Percentiles rank a stretch among this genome's conserved stretches.
phyloP scores from a whole-genome alignment of 306 rosid genomes.

The Prunus kanzakura region DNA sequence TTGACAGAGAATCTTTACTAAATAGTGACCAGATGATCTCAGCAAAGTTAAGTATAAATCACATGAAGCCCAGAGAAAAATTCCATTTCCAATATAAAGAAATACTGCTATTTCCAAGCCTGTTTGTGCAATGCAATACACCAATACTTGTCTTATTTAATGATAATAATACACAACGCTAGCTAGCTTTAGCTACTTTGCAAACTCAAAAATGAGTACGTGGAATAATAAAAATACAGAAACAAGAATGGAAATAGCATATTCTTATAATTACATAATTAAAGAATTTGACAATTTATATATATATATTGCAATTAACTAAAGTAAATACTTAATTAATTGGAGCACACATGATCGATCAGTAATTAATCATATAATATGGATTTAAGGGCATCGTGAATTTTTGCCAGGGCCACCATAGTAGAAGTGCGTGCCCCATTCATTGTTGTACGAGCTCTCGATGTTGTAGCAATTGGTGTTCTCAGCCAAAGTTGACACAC shows the following conservation, averaged over 20 bases:
- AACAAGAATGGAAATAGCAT: slow-evolving; percentile 13
- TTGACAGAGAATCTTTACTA: too few species aligned
- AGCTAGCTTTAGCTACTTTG: slow-evolving; percentile 7
- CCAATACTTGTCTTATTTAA: background rate
- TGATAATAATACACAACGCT: background rate
- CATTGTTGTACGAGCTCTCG: slow-evolving; percentile 53
- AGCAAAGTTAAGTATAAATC: too few species aligned
- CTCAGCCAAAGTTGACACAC: slow-evolving; percentile 67
- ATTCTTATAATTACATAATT: slow-evolving; percentile 4
- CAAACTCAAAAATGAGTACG: background rate
- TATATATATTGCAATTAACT: background rate
- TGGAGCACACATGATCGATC: background rate
- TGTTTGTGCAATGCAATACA: background rate
- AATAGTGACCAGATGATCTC: too few species aligned
- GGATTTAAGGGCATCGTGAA: slow-evolving; percentile 50
- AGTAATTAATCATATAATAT: background rate
- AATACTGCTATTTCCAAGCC: slow-evolving; percentile 3
- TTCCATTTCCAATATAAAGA: background rate
- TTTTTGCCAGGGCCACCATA: slow-evolving; percentile 88
- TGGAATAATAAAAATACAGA: background rate
- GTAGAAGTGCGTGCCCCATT: slow-evolving; percentile 91
- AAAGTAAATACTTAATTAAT: background rate
- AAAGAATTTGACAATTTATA: slow-evolving; percentile 1
- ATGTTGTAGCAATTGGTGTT: slow-evolving; percentile 76
- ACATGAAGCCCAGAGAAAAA: too few species aligned